Evolutionary conservation across 139 green algal genomes (phyloP).

Genomic region (Chloropicon primus): DNA sequence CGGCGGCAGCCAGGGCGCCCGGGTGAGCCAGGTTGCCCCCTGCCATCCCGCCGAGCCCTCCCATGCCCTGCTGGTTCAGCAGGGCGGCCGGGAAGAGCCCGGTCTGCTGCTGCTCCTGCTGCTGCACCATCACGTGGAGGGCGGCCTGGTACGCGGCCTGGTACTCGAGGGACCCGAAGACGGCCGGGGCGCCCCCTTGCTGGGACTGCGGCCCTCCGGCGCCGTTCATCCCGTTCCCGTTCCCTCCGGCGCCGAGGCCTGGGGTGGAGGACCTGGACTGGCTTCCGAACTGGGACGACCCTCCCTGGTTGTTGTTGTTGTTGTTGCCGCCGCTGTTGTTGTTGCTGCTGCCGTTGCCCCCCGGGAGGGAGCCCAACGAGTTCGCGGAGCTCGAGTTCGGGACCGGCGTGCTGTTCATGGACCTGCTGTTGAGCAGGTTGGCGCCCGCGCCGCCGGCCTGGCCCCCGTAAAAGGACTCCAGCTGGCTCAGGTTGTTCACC

Average conservation of each 20-base stretch:
- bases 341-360: neutral
- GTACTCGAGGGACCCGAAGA: conserved; percentile 44
- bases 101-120: conserved; percentile 23
- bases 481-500: neutral
- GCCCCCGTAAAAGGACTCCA: neutral
- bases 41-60: neutral
- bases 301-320: neutral
- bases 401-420: neutral
- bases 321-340: neutral
- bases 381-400: neutral
- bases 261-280: neutral
- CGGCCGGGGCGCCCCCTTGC: neutral
- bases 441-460: neutral
- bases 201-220: neutral
- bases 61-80: conserved; percentile 8
- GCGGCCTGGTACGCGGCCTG: conserved; percentile 76
- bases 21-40: neutral
- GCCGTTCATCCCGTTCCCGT: neutral
- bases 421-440: neutral
- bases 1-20: neutral
- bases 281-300: neutral
- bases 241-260: neutral
- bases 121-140: conserved; percentile 48
- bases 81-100: neutral
- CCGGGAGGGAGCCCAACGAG: neutral